These are phyloP conservation scores for Vitis hybrid DNA, from an alignment of 177 flowering plant species.

Conservation along the genomic window DNA sequence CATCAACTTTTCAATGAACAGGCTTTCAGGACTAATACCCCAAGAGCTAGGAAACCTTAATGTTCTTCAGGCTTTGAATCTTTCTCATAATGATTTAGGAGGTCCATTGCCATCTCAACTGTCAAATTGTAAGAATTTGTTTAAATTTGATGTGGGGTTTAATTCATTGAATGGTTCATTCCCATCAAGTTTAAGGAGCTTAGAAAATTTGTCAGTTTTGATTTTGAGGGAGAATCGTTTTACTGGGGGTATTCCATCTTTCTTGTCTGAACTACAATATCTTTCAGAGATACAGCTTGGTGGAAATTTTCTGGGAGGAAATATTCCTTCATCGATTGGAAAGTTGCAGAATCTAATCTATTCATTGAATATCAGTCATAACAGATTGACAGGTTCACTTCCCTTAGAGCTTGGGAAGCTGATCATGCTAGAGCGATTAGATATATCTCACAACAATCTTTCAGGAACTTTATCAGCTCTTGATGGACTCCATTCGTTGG, in stretches of 20 bases:
- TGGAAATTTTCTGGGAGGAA: slow-evolving; percentile 62
- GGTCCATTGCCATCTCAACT: slow-evolving; percentile 62
- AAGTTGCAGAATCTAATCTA: slow-evolving; percentile 34
- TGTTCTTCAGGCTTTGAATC: slow-evolving; percentile 38
- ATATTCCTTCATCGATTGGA: slow-evolving; percentile 62
- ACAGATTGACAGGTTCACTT: slow-evolving; percentile 50
- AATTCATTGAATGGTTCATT: slow-evolving; percentile 62
- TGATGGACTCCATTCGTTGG: slow-evolving; percentile 31
- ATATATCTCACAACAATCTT: slow-evolving; percentile 67
- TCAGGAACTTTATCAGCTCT: slow-evolving; percentile 52
- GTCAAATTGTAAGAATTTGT: slow-evolving; percentile 40
- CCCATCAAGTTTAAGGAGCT: slow-evolving; percentile 45
- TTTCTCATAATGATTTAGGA: slow-evolving; percentile 55
- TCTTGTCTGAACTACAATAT: slow-evolving; percentile 36
- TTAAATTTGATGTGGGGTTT: slow-evolving; percentile 49
- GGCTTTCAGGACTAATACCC: slow-evolving; percentile 60
- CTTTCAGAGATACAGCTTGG: slow-evolving; percentile 67
- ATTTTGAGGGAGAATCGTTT: slow-evolving; percentile 54
- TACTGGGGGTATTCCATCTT: slow-evolving; percentile 62
- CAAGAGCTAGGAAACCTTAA: slow-evolving; percentile 50
- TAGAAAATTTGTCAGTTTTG: slow-evolving; percentile 39
- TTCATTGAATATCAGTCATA: slow-evolving; percentile 62
- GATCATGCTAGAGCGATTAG: slow-evolving; percentile 40
- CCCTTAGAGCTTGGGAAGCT: slow-evolving; percentile 51
- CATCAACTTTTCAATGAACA: slow-evolving; percentile 59